Percentiles rank a stretch among this genome's conserved stretches.
Evolutionary conservation across 2,329 filamentous ascomycete genomes (phyloP).

Genomic region (Neoascochyta sp.): DNA sequence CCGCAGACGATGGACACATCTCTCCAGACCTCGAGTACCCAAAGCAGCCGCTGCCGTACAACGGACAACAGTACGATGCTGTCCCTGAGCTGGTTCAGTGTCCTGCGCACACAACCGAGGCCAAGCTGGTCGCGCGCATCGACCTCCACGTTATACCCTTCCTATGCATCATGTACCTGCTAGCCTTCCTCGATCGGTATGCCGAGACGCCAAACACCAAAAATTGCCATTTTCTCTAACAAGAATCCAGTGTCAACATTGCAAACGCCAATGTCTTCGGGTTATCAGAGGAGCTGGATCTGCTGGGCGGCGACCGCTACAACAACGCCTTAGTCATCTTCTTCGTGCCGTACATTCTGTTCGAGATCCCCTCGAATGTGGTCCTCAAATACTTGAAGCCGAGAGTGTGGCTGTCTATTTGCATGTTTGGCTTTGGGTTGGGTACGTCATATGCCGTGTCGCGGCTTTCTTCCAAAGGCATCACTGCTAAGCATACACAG

Average conservation of each 20-base stretch:
- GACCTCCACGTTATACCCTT: constrained; percentile 50
- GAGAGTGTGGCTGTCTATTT: constrained; percentile 61
- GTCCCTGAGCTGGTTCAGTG: constrained; percentile 40
- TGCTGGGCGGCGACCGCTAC: constrained; percentile 44
- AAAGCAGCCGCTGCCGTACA: constrained; percentile 19
- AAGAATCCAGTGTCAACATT: constrained; percentile 49
- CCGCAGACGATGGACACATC: constrained; percentile 13
- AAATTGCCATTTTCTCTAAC: constrained; percentile 1
- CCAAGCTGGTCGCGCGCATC: constrained; percentile 44
- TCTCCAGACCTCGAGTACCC: constrained; percentile 16
- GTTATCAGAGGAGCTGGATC: constrained; percentile 45
- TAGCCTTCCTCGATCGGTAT: constrained; percentile 47
- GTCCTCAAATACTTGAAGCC: constrained; percentile 52
- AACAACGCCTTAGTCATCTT: constrained; percentile 54
- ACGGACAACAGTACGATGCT: constrained; percentile 38
- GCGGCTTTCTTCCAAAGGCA: background rate
- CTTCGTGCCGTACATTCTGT: constrained; percentile 53
- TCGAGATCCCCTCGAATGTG: constrained; percentile 53
- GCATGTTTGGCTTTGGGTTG: constrained; percentile 82
- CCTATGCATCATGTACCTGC: constrained; percentile 50
- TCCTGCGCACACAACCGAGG: constrained; percentile 49
- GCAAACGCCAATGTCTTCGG: constrained; percentile 53
- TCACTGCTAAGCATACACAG: constrained; percentile 50
- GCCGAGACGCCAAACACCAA: background rate
- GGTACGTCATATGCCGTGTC: constrained; percentile 10